Evolutionary conservation across 2,329 filamentous ascomycete genomes (phyloP).

Genomic region (Fusarium protoensiforme): DNA sequence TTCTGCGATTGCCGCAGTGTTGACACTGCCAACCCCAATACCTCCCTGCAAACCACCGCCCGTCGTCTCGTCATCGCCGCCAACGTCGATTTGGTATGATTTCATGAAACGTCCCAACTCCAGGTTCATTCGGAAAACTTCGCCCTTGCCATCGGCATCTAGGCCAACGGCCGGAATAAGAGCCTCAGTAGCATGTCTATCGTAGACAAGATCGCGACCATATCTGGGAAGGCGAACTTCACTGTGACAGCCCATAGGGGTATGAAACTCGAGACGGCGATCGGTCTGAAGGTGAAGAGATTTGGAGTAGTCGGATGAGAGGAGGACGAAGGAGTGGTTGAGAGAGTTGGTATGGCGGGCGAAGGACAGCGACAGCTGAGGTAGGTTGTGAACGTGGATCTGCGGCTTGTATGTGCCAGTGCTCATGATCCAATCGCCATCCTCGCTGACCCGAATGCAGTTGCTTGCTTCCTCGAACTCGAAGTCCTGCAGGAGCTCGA

Average conservation of each 20-base stretch:
- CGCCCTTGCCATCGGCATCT: slow-evolving; percentile 85
- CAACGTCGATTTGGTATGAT: slow-evolving; percentile 90
- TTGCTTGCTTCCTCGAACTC: slow-evolving; percentile 96
- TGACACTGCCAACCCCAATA: slow-evolving; percentile 86
- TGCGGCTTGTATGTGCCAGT: slow-evolving; percentile 77
- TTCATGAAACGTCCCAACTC: slow-evolving; percentile 95
- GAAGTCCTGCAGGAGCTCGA: slow-evolving; percentile 97
- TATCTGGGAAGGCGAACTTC: slow-evolving; percentile 91
- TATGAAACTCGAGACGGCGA: slow-evolving; percentile 92
- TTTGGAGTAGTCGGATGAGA: slow-evolving; percentile 93
- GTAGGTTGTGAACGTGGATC: slow-evolving; percentile 95
- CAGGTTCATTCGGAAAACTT: slow-evolving; percentile 92
- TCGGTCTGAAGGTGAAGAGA: slow-evolving; percentile 94
- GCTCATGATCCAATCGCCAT: slow-evolving; percentile 98
- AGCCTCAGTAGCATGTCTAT: slow-evolving; percentile 83
- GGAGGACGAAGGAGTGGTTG: slow-evolving; percentile 89
- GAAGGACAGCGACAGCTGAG: slow-evolving; percentile 93
- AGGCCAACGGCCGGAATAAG: slow-evolving; percentile 89
- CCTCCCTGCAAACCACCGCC: slow-evolving; percentile 86
- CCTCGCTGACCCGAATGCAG: slow-evolving; percentile 90
- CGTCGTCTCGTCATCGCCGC: slow-evolving; percentile 79
- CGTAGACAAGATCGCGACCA: slow-evolving; percentile 89
- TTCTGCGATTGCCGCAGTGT: slow-evolving; percentile 87
- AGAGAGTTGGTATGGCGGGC: slow-evolving; percentile 90
- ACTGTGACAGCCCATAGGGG: slow-evolving; percentile 87